These are phyloP conservation scores for Xerocomus brunneocitrinus DNA, from an alignment of 768 basidiomycete species.

Conservation along the genomic window DNA sequence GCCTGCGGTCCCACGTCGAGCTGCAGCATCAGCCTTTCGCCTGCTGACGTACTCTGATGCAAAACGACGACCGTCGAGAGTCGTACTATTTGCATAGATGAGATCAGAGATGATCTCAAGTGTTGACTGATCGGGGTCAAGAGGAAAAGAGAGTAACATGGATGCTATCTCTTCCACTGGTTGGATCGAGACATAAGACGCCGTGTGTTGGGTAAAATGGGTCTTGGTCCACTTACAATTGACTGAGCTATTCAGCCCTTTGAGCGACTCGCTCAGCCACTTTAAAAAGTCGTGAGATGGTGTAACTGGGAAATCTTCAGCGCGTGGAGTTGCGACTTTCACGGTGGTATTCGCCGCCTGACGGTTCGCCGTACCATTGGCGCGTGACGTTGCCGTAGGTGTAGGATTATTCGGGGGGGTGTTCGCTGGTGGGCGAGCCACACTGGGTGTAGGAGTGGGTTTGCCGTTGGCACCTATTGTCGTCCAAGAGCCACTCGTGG, in stretches of 20 bases:
- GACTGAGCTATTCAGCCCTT: constrained; percentile 56
- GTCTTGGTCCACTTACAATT: constrained; percentile 40
- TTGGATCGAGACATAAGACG: constrained; percentile 18
- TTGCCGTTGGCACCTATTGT: constrained; percentile 84
- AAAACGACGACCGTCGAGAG: constrained; percentile 91
- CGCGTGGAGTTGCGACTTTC: constrained; percentile 33
- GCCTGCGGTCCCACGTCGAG: constrained; percentile 45
- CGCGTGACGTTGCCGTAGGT: constrained; percentile 32
- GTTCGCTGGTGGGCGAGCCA: constrained; percentile 34
- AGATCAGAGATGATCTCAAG: constrained; percentile 92
- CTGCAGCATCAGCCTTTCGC: constrained; percentile 75
- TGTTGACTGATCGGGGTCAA: constrained; percentile 80
- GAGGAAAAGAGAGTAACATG: constrained; percentile 91
- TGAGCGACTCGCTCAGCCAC: constrained; percentile 85
- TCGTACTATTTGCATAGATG: constrained; percentile 92
- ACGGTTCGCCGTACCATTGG: constrained; percentile 36
- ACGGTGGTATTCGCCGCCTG: constrained; percentile 35
- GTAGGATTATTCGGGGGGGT: constrained; percentile 26
- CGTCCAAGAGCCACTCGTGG: constrained; percentile 68
- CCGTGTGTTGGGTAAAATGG: constrained; percentile 1
- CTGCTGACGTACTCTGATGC: constrained; percentile 86
- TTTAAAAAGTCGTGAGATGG: constrained; percentile 90
- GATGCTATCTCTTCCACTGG: constrained; percentile 94
- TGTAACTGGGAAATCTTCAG: constrained; percentile 58
- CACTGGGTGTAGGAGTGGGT: constrained; percentile 26